Percentiles rank a stretch among this genome's conserved stretches.
Evolutionary conservation across 2,329 filamentous ascomycete species (phyloP).

Genomic region (Aureobasidium subglaciale): DNA sequence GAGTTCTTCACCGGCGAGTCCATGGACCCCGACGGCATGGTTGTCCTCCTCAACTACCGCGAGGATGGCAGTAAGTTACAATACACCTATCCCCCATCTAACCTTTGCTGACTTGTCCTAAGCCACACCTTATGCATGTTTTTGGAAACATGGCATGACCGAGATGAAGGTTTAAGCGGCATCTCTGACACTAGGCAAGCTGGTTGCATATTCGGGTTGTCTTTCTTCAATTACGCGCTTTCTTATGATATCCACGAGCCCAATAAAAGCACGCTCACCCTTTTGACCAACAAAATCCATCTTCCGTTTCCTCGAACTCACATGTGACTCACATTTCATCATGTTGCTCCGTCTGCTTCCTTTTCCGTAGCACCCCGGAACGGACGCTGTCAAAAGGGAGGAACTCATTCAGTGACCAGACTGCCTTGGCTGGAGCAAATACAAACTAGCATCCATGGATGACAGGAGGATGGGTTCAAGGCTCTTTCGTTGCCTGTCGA

Average conservation of each 20-base stretch:
- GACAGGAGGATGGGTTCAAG: no score
- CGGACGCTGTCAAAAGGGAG: no score
- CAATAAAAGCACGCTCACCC: constrained; percentile 14
- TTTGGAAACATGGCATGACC: constrained; percentile 89
- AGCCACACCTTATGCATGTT: no score
- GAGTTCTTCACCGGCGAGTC: constrained; percentile 90
- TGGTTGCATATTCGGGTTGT: constrained; percentile 10
- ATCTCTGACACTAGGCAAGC: background rate
- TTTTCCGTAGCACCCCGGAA: no score
- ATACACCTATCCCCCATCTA: no score
- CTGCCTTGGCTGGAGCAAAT: no score
- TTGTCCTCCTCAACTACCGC: constrained; percentile 93
- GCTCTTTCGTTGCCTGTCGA: no score
- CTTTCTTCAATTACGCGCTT: constrained; percentile 5
- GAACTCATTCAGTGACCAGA: no score
- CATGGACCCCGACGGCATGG: constrained; percentile 91
- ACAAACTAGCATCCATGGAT: no score
- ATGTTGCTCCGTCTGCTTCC: background rate
- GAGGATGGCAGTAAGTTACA: constrained; percentile 92
- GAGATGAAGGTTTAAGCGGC: constrained; percentile 81
- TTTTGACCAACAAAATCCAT: background rate
- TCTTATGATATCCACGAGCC: constrained; percentile 17
- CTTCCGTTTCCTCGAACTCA: no score
- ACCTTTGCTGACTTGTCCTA: no score
- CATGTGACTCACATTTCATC: background rate